Evolutionary conservation across 805 yeast species (phyloP), one percentile per base, ranked within the genome.

Genomic region (Zygoascus ofunaensis): DNA sequence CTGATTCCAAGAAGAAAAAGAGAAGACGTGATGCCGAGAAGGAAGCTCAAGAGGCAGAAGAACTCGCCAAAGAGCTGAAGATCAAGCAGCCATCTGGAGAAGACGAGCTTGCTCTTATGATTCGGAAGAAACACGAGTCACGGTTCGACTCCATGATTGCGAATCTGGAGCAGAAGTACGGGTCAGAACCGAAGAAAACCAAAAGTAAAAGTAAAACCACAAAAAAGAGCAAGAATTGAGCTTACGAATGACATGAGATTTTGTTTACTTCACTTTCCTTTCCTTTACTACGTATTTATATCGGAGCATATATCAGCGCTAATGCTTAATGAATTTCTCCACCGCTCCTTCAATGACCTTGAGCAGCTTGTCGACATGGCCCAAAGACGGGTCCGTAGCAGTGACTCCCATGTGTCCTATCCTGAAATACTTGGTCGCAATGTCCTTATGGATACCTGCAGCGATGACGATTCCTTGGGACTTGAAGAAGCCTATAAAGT

Each of bases 381-480:
- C 71, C 49, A 76, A 68, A 44, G 67, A 64, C 33, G 65, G 70
- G 53, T 79, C 77, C 47, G 76, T 66, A 10, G 80, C 84, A 39
- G 87, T 74, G 47, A 78, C 80, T 50, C 97, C 96, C 97, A 90
- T 90, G 68, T 89, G 97, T 30, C 97, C 97, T 48, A 89, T 79
- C 65, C 97, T 77, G 70, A 90, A 85, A 69, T 89, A 89, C 62
- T 82, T 80, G 47, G 82, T 74, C 39, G 77, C 80, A 56, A 87
- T 77, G 20, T 79, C 86, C 63, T 77, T 80, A 68, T 84, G 90
- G 52, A 89, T 82, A 47, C 97, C 97, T 41, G 92, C 94, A 38
- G 97, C 95, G 40, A 89, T 74, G 20, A 81, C 76, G 57, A 83
- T 76, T 17, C 87, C 89, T 54, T 77, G 75, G 42, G 71, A 63